phyloP scores from a whole-genome alignment of 768 basidiomycete genomes.

The Gautieria morchelliformis region DNA sequence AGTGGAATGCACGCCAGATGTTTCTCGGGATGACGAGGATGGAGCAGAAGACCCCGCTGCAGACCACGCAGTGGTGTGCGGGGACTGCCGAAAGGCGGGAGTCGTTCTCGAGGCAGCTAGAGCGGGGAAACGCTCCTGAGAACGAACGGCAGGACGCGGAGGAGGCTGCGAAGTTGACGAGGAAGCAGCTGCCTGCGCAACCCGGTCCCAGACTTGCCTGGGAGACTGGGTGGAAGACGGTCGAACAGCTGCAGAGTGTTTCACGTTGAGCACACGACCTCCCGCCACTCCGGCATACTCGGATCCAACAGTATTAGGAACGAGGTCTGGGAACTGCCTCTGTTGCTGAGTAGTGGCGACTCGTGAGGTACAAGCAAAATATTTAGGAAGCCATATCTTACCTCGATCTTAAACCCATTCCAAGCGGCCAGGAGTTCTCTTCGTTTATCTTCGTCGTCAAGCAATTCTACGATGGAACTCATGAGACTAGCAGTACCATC shows the following conservation, averaged over 20 bases:
- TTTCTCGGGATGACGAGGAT: constrained; percentile 3
- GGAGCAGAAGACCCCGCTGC: constrained; percentile 14
- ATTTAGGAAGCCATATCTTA: constrained; percentile 19
- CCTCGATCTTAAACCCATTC: constrained; percentile 81
- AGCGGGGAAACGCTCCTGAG: constrained; percentile 22
- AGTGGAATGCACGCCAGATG: constrained; percentile 3
- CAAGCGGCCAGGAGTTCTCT: constrained; percentile 63
- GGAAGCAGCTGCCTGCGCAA: constrained; percentile 66
- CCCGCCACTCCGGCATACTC: constrained; percentile 74
- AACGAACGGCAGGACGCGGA: constrained; percentile 11
- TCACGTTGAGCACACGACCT: constrained; percentile 77
- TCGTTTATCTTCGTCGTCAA: constrained; percentile 83
- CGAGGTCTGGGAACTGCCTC: constrained; percentile 74
- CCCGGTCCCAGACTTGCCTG: constrained; percentile 75
- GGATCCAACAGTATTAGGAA: constrained; percentile 45
- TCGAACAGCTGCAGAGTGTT: constrained; percentile 57
- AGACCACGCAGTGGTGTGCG: constrained; percentile 57
- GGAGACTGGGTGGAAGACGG: constrained; percentile 44
- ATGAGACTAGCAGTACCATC: constrained; percentile 71
- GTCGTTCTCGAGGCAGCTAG: constrained; percentile 13
- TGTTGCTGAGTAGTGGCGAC: constrained; percentile 46
- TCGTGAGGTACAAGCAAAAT: not conserved
- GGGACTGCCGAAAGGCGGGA: constrained; percentile 30
- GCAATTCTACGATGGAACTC: constrained; percentile 61
- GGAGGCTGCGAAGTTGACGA: constrained; percentile 20